Percentiles rank a stretch among this genome's conserved stretches.
These are phyloP conservation scores for Verbascum thapsus DNA, from an alignment of 257 asterid genomes.

Conservation along the genomic window DNA sequence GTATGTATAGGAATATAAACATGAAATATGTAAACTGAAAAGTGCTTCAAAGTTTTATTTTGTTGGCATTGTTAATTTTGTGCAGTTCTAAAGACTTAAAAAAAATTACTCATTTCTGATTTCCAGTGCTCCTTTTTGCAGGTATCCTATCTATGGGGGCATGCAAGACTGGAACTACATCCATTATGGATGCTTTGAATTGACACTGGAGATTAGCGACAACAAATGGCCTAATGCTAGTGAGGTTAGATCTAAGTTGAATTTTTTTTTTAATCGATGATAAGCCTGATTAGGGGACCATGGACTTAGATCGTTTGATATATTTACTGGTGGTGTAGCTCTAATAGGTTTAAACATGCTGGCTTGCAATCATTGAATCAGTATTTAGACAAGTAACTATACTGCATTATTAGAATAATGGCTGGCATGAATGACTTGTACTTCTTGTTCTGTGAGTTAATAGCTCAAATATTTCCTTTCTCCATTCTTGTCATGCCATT, in stretches of 20 bases:
- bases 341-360: background rate
- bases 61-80: slow-evolving; percentile 5
- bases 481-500: slow-evolving; percentile 14
- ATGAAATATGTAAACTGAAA: slow-evolving; percentile 13
- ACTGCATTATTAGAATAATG: background rate
- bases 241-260: slow-evolving; percentile 63
- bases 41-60: slow-evolving; percentile 22
- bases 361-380: slow-evolving; percentile 1
- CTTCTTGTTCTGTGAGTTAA: background rate
- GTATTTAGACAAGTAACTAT: background rate
- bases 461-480: background rate
- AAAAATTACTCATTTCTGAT: slow-evolving; percentile 3
- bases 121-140: slow-evolving; percentile 41
- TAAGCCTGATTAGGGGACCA: background rate
- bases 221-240: slow-evolving; percentile 86
- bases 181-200: slow-evolving; percentile 74
- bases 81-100: background rate
- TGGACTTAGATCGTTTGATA: too few relatives aligned
- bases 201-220: slow-evolving; percentile 93
- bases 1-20: slow-evolving; percentile 45
- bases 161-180: slow-evolving; percentile 99
- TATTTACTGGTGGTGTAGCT: slow-evolving; percentile 8
- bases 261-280: slow-evolving; percentile 18
- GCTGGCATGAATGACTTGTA: background rate
- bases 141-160: slow-evolving; percentile 98